These are phyloP conservation scores for Pythium vanterpoolii DNA, from an alignment of 352 stramenopile species.

Conservation along the genomic window DNA sequence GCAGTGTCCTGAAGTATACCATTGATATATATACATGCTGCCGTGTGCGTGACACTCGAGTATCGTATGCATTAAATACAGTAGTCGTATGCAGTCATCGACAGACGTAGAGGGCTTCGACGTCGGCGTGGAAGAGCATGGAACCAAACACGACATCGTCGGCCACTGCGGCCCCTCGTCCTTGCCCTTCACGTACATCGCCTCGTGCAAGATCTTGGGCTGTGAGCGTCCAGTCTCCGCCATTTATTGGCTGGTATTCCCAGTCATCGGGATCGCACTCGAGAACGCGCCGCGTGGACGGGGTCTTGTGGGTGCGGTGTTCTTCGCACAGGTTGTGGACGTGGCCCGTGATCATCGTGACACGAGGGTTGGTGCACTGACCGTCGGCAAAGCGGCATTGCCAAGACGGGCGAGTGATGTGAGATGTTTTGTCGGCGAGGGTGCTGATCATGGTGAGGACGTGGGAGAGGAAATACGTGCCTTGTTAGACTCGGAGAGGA, in stretches of 20 bases:
- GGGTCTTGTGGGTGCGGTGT: slow-evolving; percentile 5
- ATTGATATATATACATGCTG: too few relatives aligned
- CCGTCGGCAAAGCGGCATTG: slow-evolving; percentile 4
- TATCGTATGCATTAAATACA: too few relatives aligned
- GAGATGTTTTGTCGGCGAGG: not conserved
- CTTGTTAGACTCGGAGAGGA: not conserved
- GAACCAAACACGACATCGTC: not conserved
- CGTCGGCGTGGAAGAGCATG: slow-evolving; percentile 5
- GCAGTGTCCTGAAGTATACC: too few relatives aligned
- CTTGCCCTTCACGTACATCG: not conserved
- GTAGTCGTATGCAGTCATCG: too few relatives aligned
- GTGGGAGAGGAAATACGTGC: not conserved
- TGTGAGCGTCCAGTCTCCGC: slow-evolving; percentile 6
- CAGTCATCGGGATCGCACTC: not conserved
- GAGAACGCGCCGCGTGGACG: not conserved
- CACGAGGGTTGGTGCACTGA: slow-evolving; percentile 6
- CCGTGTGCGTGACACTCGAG: too few relatives aligned
- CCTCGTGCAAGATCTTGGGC: not conserved
- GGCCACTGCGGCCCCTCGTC: not conserved
- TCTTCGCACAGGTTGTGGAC: slow-evolving; percentile 22
- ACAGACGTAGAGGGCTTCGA: not conserved
- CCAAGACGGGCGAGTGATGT: not conserved
- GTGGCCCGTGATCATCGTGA: slow-evolving; percentile 6
- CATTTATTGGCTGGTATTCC: slow-evolving; percentile 11
- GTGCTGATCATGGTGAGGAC: not conserved